phyloP scores from a whole-genome alignment of 1,139 yeast species.

The Saccharomyces hybrid region DNA sequence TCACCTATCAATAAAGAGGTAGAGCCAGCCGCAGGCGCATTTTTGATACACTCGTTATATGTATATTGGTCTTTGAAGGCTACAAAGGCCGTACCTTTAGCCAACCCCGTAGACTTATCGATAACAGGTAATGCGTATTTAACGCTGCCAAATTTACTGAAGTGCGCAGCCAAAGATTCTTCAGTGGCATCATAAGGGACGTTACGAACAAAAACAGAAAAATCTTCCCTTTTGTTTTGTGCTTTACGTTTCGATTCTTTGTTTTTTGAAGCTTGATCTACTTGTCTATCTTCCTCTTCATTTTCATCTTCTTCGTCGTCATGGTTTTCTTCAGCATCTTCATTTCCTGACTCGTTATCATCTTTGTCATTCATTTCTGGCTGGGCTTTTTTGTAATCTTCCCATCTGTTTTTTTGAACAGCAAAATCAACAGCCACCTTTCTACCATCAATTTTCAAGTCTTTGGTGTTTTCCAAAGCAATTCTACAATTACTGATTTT shows the following conservation, averaged over 20 bases:
- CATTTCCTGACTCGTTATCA: conserved; percentile 32
- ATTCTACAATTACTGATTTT: conserved; percentile 67
- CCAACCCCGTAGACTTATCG: conserved; percentile 76
- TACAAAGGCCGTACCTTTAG: conserved; percentile 93
- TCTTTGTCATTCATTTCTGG: conserved; percentile 34
- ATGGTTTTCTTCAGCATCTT: conserved; percentile 34
- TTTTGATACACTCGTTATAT: conserved; percentile 57
- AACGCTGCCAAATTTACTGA: conserved; percentile 75
- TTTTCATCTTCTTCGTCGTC: conserved; percentile 30
- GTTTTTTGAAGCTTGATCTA: conserved; percentile 33
- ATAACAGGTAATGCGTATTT: conserved; percentile 89
- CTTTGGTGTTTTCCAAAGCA: conserved; percentile 69
- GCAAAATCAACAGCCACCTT: conserved; percentile 94
- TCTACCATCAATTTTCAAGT: conserved; percentile 79
- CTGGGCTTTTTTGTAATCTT: conserved; percentile 37
- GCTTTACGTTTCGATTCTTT: conserved; percentile 34
- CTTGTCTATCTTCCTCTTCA: conserved; percentile 32
- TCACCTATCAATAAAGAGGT: conserved; percentile 83
- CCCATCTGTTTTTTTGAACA: conserved; percentile 80
- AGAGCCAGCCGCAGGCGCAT: conserved; percentile 72
- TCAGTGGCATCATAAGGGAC: conserved; percentile 91
- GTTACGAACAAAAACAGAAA: conserved; percentile 75
- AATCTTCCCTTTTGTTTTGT: conserved; percentile 59
- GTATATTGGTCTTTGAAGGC: conserved; percentile 63
- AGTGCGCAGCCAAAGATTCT: conserved; percentile 70